Evolutionary conservation across 2,329 filamentous ascomycete genomes (phyloP).

Genomic region (Endoconidiophora polonica): DNA sequence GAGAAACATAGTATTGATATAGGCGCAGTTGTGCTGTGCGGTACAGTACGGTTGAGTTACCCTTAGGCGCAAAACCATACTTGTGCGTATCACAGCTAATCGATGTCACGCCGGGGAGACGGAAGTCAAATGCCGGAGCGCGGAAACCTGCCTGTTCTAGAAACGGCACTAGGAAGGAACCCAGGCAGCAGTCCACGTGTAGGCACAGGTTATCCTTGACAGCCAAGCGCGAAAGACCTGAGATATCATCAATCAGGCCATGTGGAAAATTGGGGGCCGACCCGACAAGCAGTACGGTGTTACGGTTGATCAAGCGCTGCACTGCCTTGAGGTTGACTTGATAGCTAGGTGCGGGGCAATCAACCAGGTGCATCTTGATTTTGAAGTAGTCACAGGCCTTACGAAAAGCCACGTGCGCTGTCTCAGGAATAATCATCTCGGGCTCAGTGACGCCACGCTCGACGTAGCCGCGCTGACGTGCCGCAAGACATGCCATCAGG

Average conservation of each 20-base stretch:
- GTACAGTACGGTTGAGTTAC: conserved; percentile 87
- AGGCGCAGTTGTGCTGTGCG: conserved; percentile 59
- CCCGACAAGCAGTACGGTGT: conserved; percentile 84
- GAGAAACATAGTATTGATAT: conserved; percentile 92
- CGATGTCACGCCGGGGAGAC: conserved; percentile 80
- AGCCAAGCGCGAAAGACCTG: conserved; percentile 67
- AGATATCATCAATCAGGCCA: conserved; percentile 92
- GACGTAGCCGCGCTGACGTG: conserved; percentile 70
- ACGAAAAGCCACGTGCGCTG: conserved; percentile 88
- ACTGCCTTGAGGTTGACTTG: conserved; percentile 69
- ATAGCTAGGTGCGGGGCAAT: conserved; percentile 70
- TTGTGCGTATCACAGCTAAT: conserved; percentile 98
- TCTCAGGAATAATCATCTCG: conserved; percentile 94
- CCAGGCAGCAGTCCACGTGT: conserved; percentile 94
- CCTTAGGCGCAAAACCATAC: conserved; percentile 96
- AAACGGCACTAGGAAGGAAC: conserved; percentile 86
- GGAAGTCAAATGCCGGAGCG: conserved; percentile 78
- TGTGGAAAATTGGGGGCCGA: conserved; percentile 96
- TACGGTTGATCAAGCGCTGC: conserved; percentile 74
- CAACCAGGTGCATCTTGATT: conserved; percentile 81
- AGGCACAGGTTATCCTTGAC: conserved; percentile 64
- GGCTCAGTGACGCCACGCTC: conserved; percentile 83
- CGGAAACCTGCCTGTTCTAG: conserved; percentile 90
- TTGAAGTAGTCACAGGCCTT: conserved; percentile 94
- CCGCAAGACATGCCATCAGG: conserved; percentile 82